These are phyloP conservation scores for Solanum megistacrolobum DNA, from an alignment of 257 asterid species.

Conservation along the genomic window DNA sequence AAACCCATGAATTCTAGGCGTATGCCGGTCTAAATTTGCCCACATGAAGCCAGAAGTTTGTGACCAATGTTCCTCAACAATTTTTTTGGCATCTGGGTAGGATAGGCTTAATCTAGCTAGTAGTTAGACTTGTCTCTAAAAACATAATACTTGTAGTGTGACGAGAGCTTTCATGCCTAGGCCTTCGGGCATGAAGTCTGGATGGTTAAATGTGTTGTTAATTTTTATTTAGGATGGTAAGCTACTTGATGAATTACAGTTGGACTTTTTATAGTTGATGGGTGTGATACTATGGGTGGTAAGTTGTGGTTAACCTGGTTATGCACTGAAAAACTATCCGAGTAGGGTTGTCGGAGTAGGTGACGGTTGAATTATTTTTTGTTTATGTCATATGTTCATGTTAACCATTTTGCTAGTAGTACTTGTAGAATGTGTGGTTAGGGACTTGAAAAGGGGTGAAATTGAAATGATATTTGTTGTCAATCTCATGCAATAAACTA, in stretches of 20 bases:
- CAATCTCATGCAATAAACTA: background rate
- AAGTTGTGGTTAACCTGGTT: background rate
- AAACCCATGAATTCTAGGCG: background rate
- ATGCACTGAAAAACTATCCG: too few relatives aligned
- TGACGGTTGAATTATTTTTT: background rate
- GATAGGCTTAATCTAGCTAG: background rate
- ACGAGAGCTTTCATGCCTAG: background rate
- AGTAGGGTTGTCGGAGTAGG: background rate
- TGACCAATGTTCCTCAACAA: background rate
- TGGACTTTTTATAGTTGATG: background rate
- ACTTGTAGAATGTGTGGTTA: background rate
- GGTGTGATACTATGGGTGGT: background rate
- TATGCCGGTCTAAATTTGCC: background rate
- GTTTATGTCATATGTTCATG: background rate
- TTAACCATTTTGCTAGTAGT: background rate
- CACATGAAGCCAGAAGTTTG: background rate
- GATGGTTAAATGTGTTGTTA: background rate
- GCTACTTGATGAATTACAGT: background rate
- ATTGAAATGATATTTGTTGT: background rate
- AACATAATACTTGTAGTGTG: background rate
- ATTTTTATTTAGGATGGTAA: background rate
- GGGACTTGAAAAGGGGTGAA: background rate
- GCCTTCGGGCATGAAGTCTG: background rate
- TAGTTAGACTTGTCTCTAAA: background rate
- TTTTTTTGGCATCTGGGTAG: background rate